phyloP scores from a whole-genome alignment of 352 stramenopile genomes.

The Pelagophyceae sp. region DNA sequence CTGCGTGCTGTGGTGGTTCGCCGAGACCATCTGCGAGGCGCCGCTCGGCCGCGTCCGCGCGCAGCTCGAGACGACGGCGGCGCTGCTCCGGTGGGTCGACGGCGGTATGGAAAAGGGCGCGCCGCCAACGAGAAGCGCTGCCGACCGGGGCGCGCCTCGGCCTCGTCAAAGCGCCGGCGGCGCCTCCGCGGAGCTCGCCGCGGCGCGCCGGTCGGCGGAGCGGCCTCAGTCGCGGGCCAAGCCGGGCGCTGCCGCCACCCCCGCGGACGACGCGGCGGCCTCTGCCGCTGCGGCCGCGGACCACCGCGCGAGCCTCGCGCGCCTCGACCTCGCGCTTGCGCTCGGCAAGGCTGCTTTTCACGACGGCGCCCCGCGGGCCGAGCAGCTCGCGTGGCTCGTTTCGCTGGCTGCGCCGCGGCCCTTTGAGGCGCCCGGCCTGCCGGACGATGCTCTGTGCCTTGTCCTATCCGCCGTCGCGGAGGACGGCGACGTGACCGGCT shows the following conservation, averaged over 20 bases:
- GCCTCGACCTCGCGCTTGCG: conserved; percentile 4
- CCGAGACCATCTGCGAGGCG: background rate
- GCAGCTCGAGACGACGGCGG: background rate
- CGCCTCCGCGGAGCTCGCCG: background rate
- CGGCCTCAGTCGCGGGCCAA: no score
- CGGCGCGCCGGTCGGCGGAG: background rate
- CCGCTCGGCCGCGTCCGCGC: background rate
- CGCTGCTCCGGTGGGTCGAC: background rate
- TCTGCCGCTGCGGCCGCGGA: background rate
- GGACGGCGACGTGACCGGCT: background rate
- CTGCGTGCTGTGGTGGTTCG: background rate
- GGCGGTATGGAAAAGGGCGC: background rate
- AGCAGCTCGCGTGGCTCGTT: background rate
- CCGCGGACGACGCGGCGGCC: background rate
- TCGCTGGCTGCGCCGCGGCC: background rate
- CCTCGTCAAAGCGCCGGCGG: background rate
- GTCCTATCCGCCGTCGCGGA: background rate
- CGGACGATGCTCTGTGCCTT: background rate
- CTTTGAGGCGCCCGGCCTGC: background rate
- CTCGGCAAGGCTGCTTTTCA: background rate
- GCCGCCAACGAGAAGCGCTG: background rate
- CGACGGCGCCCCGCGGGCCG: background rate
- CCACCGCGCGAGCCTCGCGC: background rate
- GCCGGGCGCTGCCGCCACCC: no score
- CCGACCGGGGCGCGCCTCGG: background rate